Evolutionary conservation across 495 filamentous ascomycete genomes (phyloP).

Genomic region (Podospora pseudocomata): DNA sequence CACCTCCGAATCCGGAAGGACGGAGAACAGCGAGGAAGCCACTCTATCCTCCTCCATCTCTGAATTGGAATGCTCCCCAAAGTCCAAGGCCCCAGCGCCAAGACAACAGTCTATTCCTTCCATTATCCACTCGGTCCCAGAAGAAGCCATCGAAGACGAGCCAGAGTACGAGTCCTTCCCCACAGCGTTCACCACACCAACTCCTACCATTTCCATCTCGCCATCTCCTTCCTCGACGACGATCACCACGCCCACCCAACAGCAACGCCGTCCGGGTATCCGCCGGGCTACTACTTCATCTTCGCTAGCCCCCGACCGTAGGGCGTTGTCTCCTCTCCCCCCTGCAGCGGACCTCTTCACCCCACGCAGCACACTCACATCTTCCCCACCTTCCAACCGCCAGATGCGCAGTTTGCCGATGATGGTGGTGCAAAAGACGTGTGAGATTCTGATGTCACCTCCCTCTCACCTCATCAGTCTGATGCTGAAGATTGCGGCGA

Average conservation of each 20-base stretch:
- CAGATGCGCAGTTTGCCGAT: conserved; percentile 55
- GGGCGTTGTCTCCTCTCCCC: conserved; percentile 68
- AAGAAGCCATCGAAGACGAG: conserved; percentile 16
- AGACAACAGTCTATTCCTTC: conserved; percentile 43
- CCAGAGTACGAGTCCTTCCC: conserved; percentile 2
- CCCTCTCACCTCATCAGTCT: conserved; percentile 70
- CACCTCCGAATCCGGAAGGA: conserved; percentile 10
- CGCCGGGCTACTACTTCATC: conserved; percentile 34
- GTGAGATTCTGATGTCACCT: conserved; percentile 68
- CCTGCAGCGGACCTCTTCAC: conserved; percentile 61
- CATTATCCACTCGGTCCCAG: conserved; percentile 5
- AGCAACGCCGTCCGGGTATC: conserved; percentile 19
- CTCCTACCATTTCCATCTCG: conserved; percentile 11
- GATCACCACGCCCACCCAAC: background rate
- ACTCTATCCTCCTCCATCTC: conserved; percentile 14
- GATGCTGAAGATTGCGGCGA: conserved; percentile 75
- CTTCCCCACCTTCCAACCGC: conserved; percentile 3
- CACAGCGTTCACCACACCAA: background rate
- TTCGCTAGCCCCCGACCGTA: conserved; percentile 50
- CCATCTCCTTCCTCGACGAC: background rate
- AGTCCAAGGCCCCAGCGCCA: conserved; percentile 17
- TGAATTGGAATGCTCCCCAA: conserved; percentile 12
- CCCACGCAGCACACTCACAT: conserved; percentile 33
- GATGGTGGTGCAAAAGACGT: conserved; percentile 69
- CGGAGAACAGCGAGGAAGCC: conserved; percentile 15